Evolutionary conservation across 2,329 filamentous ascomycete genomes (phyloP).

Genomic region (Pyrenochaeta sp.): DNA sequence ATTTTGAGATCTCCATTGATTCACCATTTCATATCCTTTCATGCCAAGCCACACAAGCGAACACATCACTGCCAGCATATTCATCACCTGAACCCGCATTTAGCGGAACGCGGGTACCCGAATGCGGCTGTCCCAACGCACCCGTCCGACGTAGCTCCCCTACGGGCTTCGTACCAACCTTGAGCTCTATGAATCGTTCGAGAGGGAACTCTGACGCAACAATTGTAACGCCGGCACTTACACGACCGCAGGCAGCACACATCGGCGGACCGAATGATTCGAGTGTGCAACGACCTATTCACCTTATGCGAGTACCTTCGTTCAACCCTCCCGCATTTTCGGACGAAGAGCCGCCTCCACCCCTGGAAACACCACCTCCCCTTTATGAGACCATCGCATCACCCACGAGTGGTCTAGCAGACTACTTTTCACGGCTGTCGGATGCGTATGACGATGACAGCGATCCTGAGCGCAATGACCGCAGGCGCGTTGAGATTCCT

Average conservation of each 20-base stretch:
- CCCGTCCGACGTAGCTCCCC: constrained; percentile 59
- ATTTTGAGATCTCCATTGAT: constrained; percentile 96
- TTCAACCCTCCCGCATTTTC: constrained; percentile 90
- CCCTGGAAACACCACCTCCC: constrained; percentile 81
- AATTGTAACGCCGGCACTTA: constrained; percentile 50
- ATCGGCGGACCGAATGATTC: constrained; percentile 56
- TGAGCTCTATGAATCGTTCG: constrained; percentile 62
- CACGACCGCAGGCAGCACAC: constrained; percentile 60
- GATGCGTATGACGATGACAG: constrained; percentile 70
- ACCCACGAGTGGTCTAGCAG: constrained; percentile 74
- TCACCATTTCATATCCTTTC: constrained; percentile 93
- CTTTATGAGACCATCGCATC: constrained; percentile 83
- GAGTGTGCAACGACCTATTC: constrained; percentile 74
- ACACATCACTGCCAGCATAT: constrained; percentile 86
- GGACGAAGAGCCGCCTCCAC: constrained; percentile 78
- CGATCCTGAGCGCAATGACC: constrained; percentile 53
- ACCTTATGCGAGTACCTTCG: constrained; percentile 81
- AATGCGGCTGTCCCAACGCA: constrained; percentile 74
- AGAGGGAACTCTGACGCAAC: constrained; percentile 37
- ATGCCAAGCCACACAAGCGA: constrained; percentile 90
- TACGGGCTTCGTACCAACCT: constrained; percentile 62
- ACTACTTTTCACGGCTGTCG: constrained; percentile 85
- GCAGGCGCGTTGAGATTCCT: constrained; percentile 63
- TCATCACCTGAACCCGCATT: constrained; percentile 60
- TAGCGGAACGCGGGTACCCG: constrained; percentile 51